Base-by-base conservation (phyloP, 2,329 filamentous ascomycete species). In the Claviceps sp. region DNA sequence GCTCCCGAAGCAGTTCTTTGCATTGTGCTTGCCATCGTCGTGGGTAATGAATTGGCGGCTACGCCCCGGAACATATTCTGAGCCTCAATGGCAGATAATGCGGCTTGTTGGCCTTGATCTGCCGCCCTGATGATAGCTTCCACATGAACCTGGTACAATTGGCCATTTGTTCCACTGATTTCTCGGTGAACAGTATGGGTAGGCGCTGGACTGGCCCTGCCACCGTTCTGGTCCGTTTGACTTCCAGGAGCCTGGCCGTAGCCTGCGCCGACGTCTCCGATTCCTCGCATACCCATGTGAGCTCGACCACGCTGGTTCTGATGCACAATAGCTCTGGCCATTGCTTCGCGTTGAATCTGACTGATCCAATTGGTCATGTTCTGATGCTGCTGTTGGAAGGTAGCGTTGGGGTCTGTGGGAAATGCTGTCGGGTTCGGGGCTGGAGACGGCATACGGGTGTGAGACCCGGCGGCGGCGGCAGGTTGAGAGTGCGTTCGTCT, bases 21-120 rank as follows among this genome's bases (percentile, higher is more conserved):
- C 71, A 78, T 74, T 38, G 74, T 71, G 56, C 68, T 71, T 5
- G 71, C 66, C 66, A 75, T 73, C 47, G 72, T 71, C 49, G 68
- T 67, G 2, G 71, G 67, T 3, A 71, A 70, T 56, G 75, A 69
- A 37, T 61, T 66, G 23, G 69, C 65, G 58, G 78, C 75, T 5
- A 70, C 71, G 37, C 64, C 65, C 34, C 72, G 70, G 11, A 76
- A 58, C 34, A 74, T 69, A 50, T 68, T 73, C 47, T 73, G 72
- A 3, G 74, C 63, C 14, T 78, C 75, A 23, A 62, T 60, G 2
- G 68, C 62, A 13, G 71, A 69, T 34, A 75, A 59, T 7, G 62
- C 63, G 13, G 60, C 61, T 39, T 59, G 56, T 3, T 56, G 52
- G 16, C 50, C 54, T 8, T 55, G 54, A 17, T 55, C 47, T 14